Conservation (phyloP, 1,284 basidiomycete genomes). For the Cutaneotrichosporon sp. region DNA sequence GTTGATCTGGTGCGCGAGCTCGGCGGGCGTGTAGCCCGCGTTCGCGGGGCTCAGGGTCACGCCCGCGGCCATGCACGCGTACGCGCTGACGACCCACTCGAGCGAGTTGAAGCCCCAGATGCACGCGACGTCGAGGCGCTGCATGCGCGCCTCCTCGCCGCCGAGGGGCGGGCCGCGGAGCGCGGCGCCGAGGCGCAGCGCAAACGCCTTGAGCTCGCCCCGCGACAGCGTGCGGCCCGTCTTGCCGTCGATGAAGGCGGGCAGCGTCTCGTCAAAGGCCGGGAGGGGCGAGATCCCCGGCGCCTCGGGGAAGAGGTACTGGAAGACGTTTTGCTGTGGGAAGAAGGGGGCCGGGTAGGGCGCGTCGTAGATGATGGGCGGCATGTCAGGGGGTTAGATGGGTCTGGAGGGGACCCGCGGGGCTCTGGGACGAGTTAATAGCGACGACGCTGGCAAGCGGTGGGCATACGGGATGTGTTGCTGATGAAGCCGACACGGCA, state of each 20-base stretch:
- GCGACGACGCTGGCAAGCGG: no score
- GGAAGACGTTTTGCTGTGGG: constrained; percentile 14
- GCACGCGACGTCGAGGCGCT: constrained; percentile 39
- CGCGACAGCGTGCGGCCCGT: constrained; percentile 63
- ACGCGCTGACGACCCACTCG: constrained; percentile 64
- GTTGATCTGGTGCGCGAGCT: constrained; percentile 45
- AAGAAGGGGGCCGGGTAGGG: constrained; percentile 14
- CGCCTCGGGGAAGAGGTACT: constrained; percentile 18
- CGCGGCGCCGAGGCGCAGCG: constrained; percentile 62
- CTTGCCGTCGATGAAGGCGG: constrained; percentile 69
- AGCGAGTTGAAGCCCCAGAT: constrained; percentile 60
- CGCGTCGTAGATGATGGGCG: constrained; percentile 18
- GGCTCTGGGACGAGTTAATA: no score
- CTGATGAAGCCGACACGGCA: neutral
- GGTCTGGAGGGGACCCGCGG: neutral
- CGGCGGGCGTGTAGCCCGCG: constrained; percentile 31
- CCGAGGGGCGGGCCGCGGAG: constrained; percentile 39
- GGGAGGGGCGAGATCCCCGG: constrained; percentile 9
- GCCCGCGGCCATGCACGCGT: constrained; percentile 57
- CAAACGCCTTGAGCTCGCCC: constrained; percentile 59
- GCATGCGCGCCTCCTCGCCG: constrained; percentile 18
- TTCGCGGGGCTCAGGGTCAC: constrained; percentile 45
- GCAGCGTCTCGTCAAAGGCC: constrained; percentile 31
- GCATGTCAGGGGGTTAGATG: neutral
- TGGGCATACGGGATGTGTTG: neutral